phyloP scores from a whole-genome alignment of 208 protist species.

The Wallacemonas sp. region DNA sequence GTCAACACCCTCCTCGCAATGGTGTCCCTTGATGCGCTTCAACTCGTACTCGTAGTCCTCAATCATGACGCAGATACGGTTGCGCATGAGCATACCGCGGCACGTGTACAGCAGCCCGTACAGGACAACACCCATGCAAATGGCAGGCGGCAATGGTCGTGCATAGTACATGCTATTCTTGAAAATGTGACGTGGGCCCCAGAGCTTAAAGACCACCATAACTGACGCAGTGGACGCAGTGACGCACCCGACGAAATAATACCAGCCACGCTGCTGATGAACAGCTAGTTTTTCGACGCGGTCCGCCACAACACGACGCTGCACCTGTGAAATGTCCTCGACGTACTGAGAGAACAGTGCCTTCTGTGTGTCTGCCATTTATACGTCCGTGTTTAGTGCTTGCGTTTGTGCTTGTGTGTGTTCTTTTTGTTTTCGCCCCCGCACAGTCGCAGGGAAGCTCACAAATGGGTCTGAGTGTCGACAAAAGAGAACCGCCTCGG shows the following conservation, averaged over 20 bases:
- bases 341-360: slow-evolving; percentile 73
- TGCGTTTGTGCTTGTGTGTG: background rate
- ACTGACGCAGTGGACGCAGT: slow-evolving; percentile 61
- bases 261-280: slow-evolving; percentile 66
- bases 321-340: slow-evolving; percentile 68
- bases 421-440: background rate
- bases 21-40: slow-evolving; percentile 89
- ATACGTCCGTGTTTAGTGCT: background rate
- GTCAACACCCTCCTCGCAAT: slow-evolving; percentile 83
- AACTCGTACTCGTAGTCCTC: slow-evolving; percentile 93
- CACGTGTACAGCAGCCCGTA: slow-evolving; percentile 87
- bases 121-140: slow-evolving; percentile 85
- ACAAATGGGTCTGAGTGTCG: no score
- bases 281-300: slow-evolving; percentile 69
- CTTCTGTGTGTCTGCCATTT: slow-evolving; percentile 9
- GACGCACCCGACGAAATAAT: slow-evolving; percentile 88
- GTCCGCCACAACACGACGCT: slow-evolving; percentile 73
- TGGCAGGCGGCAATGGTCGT: slow-evolving; percentile 78
- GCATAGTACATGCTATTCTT: slow-evolving; percentile 91
- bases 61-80: slow-evolving; percentile 87
- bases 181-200: slow-evolving; percentile 89
- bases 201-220: slow-evolving; percentile 75
- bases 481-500: no score
- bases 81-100: slow-evolving; percentile 87
- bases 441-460: no score